A percentile compares a stretch with the other conserved stretches of the same genome.
phyloP scores from a whole-genome alignment of 2,329 filamentous ascomycete species.

The Aspergillus intermedius region DNA sequence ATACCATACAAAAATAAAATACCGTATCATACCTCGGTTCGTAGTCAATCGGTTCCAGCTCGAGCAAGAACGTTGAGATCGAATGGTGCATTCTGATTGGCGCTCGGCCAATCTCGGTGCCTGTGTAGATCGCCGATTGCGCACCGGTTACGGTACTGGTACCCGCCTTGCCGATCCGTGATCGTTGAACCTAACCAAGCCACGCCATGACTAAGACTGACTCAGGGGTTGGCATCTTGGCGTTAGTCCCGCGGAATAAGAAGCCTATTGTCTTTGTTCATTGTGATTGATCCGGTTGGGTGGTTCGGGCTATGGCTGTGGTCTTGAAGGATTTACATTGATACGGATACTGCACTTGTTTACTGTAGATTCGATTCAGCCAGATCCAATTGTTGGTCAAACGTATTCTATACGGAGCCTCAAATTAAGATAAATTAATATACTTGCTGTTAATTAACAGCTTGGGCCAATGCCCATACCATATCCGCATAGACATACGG shows the following conservation, averaged over 20 bases:
- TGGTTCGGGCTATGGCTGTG: neutral
- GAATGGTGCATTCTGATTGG: slow-evolving; percentile 5
- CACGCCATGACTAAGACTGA: too few species aligned
- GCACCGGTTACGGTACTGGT: slow-evolving; percentile 7
- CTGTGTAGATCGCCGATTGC: slow-evolving; percentile 5
- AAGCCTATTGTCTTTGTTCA: neutral
- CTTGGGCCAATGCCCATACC: too few species aligned
- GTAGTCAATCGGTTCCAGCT: slow-evolving; percentile 6
- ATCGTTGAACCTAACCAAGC: slow-evolving; percentile 5
- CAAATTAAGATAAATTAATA: too few species aligned
- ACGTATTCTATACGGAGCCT: neutral
- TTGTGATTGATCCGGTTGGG: neutral
- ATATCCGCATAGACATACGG: too few species aligned
- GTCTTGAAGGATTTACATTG: too few species aligned
- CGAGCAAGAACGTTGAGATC: slow-evolving; percentile 12
- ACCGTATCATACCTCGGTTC: too few species aligned
- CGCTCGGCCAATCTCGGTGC: slow-evolving; percentile 13
- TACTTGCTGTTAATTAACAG: too few species aligned
- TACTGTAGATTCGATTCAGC: too few species aligned
- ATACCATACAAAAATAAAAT: neutral
- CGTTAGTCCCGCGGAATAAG: too few species aligned
- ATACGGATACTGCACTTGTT: too few species aligned
- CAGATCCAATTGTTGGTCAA: too few species aligned
- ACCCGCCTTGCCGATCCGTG: slow-evolving; percentile 17
- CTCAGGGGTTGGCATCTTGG: too few species aligned